Conservation (phyloP, 371 early-diverging fungal genomes). For the Syncephalis plumigaleata region DNA sequence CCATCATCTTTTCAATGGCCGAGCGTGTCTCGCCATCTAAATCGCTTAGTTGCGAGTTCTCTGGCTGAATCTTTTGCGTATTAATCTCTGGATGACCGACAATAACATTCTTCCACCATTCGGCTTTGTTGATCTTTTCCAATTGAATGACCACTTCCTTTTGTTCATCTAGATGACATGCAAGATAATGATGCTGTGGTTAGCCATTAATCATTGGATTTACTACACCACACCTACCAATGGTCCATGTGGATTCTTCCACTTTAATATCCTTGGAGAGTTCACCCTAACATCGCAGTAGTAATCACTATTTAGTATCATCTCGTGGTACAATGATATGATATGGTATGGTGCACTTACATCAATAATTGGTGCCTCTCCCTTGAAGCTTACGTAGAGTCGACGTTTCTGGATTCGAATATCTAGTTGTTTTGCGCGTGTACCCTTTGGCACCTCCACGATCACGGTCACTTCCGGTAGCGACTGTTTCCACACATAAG, state of each 20-base stretch:
- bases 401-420: constrained; percentile 45
- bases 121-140: constrained; percentile 65
- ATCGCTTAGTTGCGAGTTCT: constrained; percentile 75
- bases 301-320: no score
- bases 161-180: constrained; percentile 37
- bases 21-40: constrained; percentile 80
- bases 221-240: constrained; percentile 23
- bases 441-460: constrained; percentile 60
- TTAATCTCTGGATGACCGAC: constrained; percentile 68
- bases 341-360: constrained; percentile 16
- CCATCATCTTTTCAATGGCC: constrained; percentile 79
- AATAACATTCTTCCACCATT: constrained; percentile 88
- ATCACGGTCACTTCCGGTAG: constrained; percentile 66
- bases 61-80: constrained; percentile 78
- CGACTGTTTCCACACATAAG: constrained; percentile 74
- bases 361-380: constrained; percentile 54
- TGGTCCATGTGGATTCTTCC: constrained; percentile 75
- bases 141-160: constrained; percentile 58
- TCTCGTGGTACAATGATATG: no score
- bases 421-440: constrained; percentile 44
- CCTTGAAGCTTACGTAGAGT: constrained; percentile 57
- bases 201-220: background rate
- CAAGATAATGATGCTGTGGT: no score
- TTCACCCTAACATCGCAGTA: constrained; percentile 30
- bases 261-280: constrained; percentile 47